Percentiles rank a stretch among this genome's conserved stretches.
These are phyloP conservation scores for Anthoceros angustus DNA, from an alignment of 225 moss, liverwort and hornwort genomes.

Conservation along the genomic window DNA sequence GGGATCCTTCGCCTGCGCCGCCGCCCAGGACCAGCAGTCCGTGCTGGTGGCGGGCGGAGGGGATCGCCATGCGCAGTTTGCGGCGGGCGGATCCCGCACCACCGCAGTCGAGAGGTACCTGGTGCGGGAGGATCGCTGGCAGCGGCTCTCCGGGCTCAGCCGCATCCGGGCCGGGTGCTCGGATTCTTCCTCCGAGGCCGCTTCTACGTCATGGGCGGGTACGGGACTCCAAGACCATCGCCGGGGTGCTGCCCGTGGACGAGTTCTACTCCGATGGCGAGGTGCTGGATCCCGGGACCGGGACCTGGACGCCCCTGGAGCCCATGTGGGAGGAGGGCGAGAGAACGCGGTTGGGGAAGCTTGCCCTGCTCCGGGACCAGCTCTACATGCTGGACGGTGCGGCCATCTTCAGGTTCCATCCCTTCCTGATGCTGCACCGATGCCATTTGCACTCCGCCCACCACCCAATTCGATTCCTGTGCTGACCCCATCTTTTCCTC, in stretches of 20 bases:
- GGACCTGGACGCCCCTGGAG: constrained; percentile 30
- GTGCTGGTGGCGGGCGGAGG: constrained; percentile 53
- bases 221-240: constrained; percentile 51
- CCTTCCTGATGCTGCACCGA: neutral
- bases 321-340: constrained; percentile 61
- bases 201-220: constrained; percentile 51
- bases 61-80: constrained; percentile 47
- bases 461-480: neutral
- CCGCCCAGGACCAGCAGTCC: constrained; percentile 14
- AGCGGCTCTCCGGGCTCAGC: constrained; percentile 19
- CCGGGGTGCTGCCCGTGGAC: constrained; percentile 53
- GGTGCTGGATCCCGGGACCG: constrained; percentile 41
- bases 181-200: constrained; percentile 39
- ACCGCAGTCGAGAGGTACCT: constrained; percentile 30
- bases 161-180: constrained; percentile 44
- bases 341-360: constrained; percentile 43
- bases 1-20: constrained; percentile 46
- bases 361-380: constrained; percentile 22
- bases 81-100: constrained; percentile 41
- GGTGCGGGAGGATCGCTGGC: constrained; percentile 34
- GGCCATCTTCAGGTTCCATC: constrained; percentile 39
- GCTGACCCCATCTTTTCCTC: neutral
- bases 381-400: constrained; percentile 52
- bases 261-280: constrained; percentile 50
- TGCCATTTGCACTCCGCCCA: neutral